Conservation (phyloP, 2,329 filamentous ascomycete genomes). For the Calonectria hawksworthii region DNA sequence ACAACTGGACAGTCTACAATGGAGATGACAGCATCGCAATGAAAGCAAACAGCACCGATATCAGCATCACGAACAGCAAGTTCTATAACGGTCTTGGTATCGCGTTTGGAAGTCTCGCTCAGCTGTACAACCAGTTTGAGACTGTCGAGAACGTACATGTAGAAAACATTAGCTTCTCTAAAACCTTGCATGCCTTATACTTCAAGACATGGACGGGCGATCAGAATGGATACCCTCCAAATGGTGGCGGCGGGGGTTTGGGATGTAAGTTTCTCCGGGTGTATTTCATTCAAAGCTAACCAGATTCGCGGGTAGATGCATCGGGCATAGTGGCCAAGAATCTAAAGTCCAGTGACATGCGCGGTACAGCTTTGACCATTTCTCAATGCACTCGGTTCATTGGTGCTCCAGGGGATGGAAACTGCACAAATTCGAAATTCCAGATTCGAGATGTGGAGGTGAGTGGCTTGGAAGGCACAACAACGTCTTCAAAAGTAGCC, state of each 20-base stretch:
- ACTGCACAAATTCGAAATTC: neutral
- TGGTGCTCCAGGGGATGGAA: neutral
- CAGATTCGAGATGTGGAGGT: neutral
- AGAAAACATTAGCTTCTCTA: neutral
- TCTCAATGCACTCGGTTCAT: neutral
- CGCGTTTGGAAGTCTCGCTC: neutral
- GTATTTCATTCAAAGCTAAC: neutral
- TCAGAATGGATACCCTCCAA: neutral
- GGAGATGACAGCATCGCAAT: neutral
- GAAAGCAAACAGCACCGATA: neutral
- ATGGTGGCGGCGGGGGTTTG: neutral
- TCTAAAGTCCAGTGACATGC: neutral
- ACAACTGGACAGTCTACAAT: constrained; percentile 1
- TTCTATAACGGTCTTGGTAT: neutral
- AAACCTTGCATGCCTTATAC: neutral
- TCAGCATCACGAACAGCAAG: neutral
- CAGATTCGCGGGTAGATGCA: neutral
- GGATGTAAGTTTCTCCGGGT: neutral
- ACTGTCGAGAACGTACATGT: neutral
- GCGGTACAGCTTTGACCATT: neutral
- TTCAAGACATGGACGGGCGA: neutral
- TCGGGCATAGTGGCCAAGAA: neutral
- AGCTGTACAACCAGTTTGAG: neutral
- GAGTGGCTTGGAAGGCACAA: neutral
- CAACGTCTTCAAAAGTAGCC: neutral